Percentiles rank a stretch among this genome's conserved stretches.
These are phyloP conservation scores for Leavenworthia alabamica DNA, from an alignment of 345 rosid genomes.

Conservation along the genomic window DNA sequence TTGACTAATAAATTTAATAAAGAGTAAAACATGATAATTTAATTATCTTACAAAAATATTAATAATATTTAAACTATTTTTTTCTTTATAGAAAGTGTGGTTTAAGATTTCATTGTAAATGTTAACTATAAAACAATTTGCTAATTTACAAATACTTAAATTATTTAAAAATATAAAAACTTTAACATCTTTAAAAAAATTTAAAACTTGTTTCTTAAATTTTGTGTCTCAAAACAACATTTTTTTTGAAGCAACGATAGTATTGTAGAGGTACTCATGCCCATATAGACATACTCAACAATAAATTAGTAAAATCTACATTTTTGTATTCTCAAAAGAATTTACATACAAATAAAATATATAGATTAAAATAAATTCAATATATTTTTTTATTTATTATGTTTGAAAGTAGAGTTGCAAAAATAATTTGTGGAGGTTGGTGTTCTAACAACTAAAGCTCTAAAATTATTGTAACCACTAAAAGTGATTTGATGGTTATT, in stretches of 20 bases:
- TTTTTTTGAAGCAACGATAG: not conserved
- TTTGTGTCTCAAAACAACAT: not conserved
- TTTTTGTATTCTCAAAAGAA: not conserved
- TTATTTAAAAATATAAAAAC: no score
- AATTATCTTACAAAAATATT: no score
- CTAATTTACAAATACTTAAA: no score
- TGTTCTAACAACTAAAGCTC: constrained; percentile 6
- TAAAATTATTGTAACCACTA: constrained; percentile 3
- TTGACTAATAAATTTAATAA: no score
- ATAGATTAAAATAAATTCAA: not conserved
- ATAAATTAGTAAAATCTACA: not conserved
- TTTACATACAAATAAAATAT: not conserved
- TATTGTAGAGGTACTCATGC: no score
- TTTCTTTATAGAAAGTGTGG: no score
- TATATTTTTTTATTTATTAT: not conserved
- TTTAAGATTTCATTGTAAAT: no score
- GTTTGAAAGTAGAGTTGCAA: not conserved
- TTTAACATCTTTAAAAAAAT: not conserved
- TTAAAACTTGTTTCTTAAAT: not conserved
- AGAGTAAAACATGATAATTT: no score
- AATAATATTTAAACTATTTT: no score
- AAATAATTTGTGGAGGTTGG: not conserved
- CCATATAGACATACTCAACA: no score
- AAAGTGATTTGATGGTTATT: not conserved
- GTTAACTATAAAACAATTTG: no score